Conservation (phyloP, 208 protist genomes). For the Leishmania tropica region DNA sequence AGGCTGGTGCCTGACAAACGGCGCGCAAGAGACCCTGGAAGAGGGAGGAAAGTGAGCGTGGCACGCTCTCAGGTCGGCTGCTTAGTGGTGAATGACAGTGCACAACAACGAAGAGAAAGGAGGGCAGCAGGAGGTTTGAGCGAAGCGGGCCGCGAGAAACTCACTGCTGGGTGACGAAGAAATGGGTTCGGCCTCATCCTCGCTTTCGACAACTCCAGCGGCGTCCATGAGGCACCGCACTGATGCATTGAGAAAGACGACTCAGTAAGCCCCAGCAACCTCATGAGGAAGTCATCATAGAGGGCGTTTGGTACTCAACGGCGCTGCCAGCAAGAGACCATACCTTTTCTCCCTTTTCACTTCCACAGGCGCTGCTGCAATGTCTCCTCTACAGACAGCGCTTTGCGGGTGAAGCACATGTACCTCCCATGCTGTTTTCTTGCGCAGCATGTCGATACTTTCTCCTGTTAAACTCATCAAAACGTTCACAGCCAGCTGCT, state of each 20-base stretch:
- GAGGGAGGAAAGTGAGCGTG: not conserved
- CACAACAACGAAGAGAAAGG: not conserved
- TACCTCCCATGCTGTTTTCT: not conserved
- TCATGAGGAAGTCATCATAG: not conserved
- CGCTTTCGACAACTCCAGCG: not conserved
- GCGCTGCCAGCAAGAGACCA: not conserved
- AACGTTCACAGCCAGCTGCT: conserved; percentile 21
- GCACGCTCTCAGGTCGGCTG: not conserved
- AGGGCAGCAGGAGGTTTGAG: not conserved
- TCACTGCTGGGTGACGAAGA: not conserved
- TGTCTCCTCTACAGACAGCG: not conserved
- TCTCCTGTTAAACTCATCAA: conserved; percentile 17
- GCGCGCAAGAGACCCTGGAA: not conserved
- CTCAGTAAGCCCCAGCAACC: not conserved
- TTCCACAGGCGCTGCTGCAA: not conserved
- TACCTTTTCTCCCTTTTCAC: not conserved
- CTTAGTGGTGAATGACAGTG: not conserved
- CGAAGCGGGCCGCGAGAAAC: not conserved
- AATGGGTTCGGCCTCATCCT: not conserved
- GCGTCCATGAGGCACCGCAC: not conserved
- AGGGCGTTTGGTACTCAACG: not conserved
- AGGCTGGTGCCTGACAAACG: not conserved
- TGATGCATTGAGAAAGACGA: not conserved
- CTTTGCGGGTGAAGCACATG: not conserved
- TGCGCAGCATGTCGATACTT: not conserved